Conservation (phyloP, 1,284 basidiomycete genomes). For the Cryptococcus floricola region DNA sequence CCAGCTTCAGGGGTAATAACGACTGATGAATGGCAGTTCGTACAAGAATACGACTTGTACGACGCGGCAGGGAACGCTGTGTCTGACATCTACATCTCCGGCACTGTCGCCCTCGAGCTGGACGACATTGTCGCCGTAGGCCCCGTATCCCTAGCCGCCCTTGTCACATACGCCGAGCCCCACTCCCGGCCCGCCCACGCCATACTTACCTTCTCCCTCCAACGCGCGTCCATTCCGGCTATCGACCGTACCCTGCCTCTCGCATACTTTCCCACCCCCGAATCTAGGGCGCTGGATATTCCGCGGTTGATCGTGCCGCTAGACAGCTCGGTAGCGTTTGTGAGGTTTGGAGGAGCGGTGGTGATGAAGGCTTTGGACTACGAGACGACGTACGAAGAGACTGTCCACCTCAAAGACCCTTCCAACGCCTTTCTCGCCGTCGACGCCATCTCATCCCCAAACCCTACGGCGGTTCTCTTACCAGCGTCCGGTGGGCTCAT, state of each 20-base stretch:
- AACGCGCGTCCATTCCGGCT: not conserved
- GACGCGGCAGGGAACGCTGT: conserved; percentile 28
- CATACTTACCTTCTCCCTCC: conserved; percentile 31
- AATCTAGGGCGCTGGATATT: conserved; percentile 40
- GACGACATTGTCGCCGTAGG: conserved; percentile 29
- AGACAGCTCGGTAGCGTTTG: conserved; percentile 41
- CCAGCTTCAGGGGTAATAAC: not conserved
- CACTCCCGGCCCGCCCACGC: conserved; percentile 29
- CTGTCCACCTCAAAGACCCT: conserved; percentile 38
- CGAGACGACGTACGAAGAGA: conserved; percentile 39
- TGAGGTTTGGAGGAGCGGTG: conserved; percentile 46
- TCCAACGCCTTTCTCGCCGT: conserved; percentile 44
- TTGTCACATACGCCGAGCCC: conserved; percentile 36
- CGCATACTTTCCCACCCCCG: not conserved
- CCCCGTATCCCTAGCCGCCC: conserved; percentile 29
- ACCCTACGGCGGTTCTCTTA: conserved; percentile 34
- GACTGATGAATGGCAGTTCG: conserved; percentile 15
- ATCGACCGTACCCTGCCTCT: not conserved
- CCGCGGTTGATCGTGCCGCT: conserved; percentile 42
- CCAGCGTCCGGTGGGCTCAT: conserved; percentile 41
- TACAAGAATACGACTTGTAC: conserved; percentile 37
- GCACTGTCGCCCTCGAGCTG: conserved; percentile 33
- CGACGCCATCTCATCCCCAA: conserved; percentile 12
- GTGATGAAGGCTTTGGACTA: conserved; percentile 40
- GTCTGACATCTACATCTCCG: conserved; percentile 29